Evolutionary conservation across 2,329 filamentous ascomycete species (phyloP).

Genomic region (Ascochyta viciae-villosae): DNA sequence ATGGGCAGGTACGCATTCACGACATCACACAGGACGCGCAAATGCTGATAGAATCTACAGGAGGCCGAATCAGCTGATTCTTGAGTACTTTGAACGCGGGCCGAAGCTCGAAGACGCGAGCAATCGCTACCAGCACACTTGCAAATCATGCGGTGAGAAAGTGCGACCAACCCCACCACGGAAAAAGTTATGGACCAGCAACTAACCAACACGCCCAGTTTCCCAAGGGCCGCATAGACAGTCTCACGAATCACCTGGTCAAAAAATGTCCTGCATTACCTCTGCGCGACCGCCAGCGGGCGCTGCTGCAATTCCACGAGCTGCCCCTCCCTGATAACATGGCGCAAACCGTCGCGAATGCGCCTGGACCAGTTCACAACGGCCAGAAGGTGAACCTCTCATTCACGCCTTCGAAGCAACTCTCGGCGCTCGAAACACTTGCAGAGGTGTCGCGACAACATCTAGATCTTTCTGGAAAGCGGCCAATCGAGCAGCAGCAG

Average conservation of each 20-base stretch:
- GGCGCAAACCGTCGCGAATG: conserved; percentile 29
- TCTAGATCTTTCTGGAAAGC: conserved; percentile 64
- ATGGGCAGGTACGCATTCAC: conserved; percentile 15
- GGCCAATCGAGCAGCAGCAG: conserved; percentile 40
- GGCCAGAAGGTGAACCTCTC: conserved; percentile 50
- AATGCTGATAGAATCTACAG: conserved; percentile 49
- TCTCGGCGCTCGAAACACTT: conserved; percentile 83
- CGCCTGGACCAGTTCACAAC: conserved; percentile 29
- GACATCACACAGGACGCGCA: conserved; percentile 1
- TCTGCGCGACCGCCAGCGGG: conserved; percentile 76
- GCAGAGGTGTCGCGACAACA: conserved; percentile 84
- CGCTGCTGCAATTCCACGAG: conserved; percentile 75
- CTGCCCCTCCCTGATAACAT: conserved; percentile 59
- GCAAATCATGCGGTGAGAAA: conserved; percentile 84
- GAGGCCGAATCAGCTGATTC: conserved; percentile 82
- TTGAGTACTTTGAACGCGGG: conserved; percentile 87
- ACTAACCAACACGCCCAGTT: conserved; percentile 59
- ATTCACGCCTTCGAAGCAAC: conserved; percentile 60
- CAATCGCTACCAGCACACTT: conserved; percentile 91
- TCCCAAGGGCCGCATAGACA: conserved; percentile 87
- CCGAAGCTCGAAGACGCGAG: conserved; percentile 86
- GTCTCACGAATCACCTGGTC: conserved; percentile 78
- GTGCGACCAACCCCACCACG: conserved; percentile 36
- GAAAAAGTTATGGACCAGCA: conserved; percentile 17
- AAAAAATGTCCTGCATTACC: conserved; percentile 86